phyloP scores from a whole-genome alignment of 805 yeast genomes.

The Candida alai region DNA sequence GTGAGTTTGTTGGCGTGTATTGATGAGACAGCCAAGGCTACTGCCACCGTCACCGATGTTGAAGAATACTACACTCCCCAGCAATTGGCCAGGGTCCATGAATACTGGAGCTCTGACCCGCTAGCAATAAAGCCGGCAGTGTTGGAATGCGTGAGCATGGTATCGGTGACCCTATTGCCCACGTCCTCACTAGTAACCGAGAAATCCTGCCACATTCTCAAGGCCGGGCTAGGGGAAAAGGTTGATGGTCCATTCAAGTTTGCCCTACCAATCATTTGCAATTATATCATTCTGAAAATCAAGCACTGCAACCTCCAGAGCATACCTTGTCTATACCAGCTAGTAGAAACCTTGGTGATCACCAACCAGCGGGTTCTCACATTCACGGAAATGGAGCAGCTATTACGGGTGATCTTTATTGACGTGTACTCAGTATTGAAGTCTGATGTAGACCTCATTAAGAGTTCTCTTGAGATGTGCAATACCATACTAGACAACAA shows the following conservation, averaged over 20 bases:
- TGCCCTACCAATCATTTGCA: slow-evolving; percentile 34
- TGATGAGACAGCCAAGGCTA: slow-evolving; percentile 67
- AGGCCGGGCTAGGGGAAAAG: slow-evolving; percentile 59
- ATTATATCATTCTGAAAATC: slow-evolving; percentile 34
- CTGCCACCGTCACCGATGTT: slow-evolving; percentile 54
- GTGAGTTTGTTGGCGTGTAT: slow-evolving; percentile 59
- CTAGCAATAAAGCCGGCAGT: slow-evolving; percentile 40
- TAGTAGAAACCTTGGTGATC: slow-evolving; percentile 43
- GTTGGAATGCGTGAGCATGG: slow-evolving; percentile 36
- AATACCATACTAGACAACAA: slow-evolving; percentile 44
- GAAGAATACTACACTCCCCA: slow-evolving; percentile 35
- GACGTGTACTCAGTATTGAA: slow-evolving; percentile 30
- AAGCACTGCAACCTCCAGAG: slow-evolving; percentile 26
- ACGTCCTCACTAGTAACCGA: slow-evolving; percentile 54
- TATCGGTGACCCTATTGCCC: slow-evolving; percentile 36
- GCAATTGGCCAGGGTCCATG: slow-evolving; percentile 22
- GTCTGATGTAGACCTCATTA: slow-evolving; percentile 58
- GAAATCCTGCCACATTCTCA: slow-evolving; percentile 58
- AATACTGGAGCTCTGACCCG: slow-evolving; percentile 51
- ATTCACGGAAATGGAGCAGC: slow-evolving; percentile 27
- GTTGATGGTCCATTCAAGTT: slow-evolving; percentile 67
- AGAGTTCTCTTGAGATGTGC: slow-evolving; percentile 48
- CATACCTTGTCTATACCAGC: slow-evolving; percentile 41
- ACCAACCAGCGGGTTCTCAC: slow-evolving; percentile 26
- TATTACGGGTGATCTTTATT: slow-evolving; percentile 38